phyloP scores from a whole-genome alignment of 768 basidiomycete genomes.

The Neoboletus subvelutipes region DNA sequence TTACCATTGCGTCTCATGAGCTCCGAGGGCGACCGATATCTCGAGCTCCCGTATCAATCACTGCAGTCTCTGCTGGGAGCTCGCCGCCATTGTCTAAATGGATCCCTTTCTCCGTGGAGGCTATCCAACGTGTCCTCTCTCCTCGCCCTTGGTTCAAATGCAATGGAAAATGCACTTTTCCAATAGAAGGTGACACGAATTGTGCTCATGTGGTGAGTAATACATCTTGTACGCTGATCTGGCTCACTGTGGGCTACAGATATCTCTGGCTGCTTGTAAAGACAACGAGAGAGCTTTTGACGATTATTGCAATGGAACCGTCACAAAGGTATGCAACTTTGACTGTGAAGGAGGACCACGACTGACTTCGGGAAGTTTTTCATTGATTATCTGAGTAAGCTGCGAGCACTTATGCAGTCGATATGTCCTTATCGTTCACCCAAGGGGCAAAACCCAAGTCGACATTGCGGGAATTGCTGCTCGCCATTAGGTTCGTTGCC shows the following conservation, averaged over 20 bases:
- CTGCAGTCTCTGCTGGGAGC: slow-evolving; percentile 17
- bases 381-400: slow-evolving; percentile 28
- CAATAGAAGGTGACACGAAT: neutral
- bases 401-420: neutral
- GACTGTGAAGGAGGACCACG: neutral
- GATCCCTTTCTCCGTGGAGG: slow-evolving; percentile 7
- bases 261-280: slow-evolving; percentile 31
- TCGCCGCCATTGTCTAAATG: slow-evolving; percentile 17
- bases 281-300: slow-evolving; percentile 28
- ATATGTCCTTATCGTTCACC: neutral
- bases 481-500: slow-evolving; percentile 24
- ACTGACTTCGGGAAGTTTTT: slow-evolving; percentile 26
- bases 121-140: slow-evolving; percentile 19
- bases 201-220: slow-evolving; percentile 27
- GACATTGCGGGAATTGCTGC: slow-evolving; percentile 24
- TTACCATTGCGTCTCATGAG: neutral
- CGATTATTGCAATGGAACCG: slow-evolving; percentile 13
- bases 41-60: slow-evolving; percentile 11
- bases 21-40: slow-evolving; percentile 13
- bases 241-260: slow-evolving; percentile 12
- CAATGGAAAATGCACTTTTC: slow-evolving; percentile 17
- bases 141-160: slow-evolving; percentile 17
- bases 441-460: slow-evolving; percentile 22
- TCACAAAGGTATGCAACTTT: slow-evolving; percentile 19
- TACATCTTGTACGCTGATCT: neutral